Percentiles rank a stretch among this genome's conserved stretches.
Evolutionary conservation across 2,329 filamentous ascomycete species (phyloP).

Genomic region (Hymenoscyphus fructigenus): DNA sequence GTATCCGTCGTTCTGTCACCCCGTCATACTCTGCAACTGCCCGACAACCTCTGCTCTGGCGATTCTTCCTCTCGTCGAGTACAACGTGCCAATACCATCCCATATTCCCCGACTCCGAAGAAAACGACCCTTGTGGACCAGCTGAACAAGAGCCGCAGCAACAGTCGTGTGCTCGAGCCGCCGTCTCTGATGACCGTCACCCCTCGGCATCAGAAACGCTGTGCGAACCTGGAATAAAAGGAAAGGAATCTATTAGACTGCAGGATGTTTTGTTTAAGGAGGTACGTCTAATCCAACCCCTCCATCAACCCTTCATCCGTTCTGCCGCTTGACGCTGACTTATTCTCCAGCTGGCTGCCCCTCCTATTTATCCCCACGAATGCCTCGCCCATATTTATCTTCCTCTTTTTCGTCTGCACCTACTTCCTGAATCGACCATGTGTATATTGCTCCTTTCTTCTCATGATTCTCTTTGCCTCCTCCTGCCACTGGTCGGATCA

Average conservation of each 20-base stretch:
- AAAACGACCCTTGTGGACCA: not conserved
- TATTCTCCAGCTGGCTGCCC: slow-evolving; percentile 68
- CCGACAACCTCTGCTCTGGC: not conserved
- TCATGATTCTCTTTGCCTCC: slow-evolving; percentile 90
- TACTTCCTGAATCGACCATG: slow-evolving; percentile 97
- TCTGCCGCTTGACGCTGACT: slow-evolving; percentile 19
- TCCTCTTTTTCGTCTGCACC: slow-evolving; percentile 87
- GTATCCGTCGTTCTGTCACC: not conserved
- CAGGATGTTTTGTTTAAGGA: slow-evolving; percentile 62
- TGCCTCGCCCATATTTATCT: slow-evolving; percentile 80
- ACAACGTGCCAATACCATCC: slow-evolving; percentile 2
- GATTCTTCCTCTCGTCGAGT: not conserved
- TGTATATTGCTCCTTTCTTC: slow-evolving; percentile 95
- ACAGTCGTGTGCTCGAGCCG: not conserved
- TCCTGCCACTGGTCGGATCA: slow-evolving; percentile 87
- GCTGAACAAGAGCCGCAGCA: not conserved
- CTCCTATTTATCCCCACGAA: slow-evolving; percentile 87
- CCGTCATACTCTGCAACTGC: not conserved
- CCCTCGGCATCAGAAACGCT: slow-evolving; percentile 18
- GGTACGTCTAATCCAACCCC: slow-evolving; percentile 41
- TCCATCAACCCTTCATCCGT: not conserved
- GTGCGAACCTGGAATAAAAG: slow-evolving; percentile 9
- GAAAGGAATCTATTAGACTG: not conserved
- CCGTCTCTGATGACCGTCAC: slow-evolving; percentile 24
- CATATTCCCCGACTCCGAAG: not conserved